Evolutionary conservation across 345 rosid species (phyloP).

Genomic region (Excoecaria agallocha): DNA sequence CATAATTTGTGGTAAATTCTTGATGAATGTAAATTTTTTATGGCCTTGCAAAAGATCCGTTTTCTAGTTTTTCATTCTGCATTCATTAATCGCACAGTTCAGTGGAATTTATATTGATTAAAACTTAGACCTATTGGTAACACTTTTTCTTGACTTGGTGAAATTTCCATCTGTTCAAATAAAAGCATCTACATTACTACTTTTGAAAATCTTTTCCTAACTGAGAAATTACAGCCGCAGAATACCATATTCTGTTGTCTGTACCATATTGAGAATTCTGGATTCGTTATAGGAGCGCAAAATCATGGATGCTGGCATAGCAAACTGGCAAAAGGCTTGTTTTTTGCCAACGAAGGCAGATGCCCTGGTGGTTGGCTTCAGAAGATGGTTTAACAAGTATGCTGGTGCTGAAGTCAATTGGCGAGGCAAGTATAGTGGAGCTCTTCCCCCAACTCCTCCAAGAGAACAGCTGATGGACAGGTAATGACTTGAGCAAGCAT

Average conservation of each 20-base stretch:
- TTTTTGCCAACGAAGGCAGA: slow-evolving; percentile 83
- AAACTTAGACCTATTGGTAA: too few species aligned
- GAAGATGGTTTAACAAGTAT: slow-evolving; percentile 76
- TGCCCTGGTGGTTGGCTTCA: slow-evolving; percentile 63
- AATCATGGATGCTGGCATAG: slow-evolving; percentile 57
- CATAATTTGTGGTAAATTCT: not conserved
- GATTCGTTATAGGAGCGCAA: slow-evolving; percentile 59
- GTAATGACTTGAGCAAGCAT: slow-evolving; percentile 24
- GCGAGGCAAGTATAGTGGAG: slow-evolving; percentile 58
- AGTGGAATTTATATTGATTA: too few species aligned
- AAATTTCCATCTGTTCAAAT: not conserved
- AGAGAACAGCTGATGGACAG: slow-evolving; percentile 79
- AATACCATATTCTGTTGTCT: not conserved
- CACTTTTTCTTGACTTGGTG: too few species aligned
- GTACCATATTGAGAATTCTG: not conserved
- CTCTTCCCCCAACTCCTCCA: slow-evolving; percentile 71
- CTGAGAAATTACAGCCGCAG: not conserved
- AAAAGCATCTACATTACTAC: not conserved
- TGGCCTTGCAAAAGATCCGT: not conserved
- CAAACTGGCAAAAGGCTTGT: slow-evolving; percentile 84
- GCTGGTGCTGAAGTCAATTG: slow-evolving; percentile 63
- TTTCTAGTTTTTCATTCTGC: not conserved
- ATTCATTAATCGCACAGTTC: not conserved
- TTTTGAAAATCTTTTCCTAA: not conserved
- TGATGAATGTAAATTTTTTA: not conserved